These are phyloP conservation scores for Penicillium brasilianum DNA, from an alignment of 2,329 filamentous ascomycete genomes.

Conservation along the genomic window DNA sequence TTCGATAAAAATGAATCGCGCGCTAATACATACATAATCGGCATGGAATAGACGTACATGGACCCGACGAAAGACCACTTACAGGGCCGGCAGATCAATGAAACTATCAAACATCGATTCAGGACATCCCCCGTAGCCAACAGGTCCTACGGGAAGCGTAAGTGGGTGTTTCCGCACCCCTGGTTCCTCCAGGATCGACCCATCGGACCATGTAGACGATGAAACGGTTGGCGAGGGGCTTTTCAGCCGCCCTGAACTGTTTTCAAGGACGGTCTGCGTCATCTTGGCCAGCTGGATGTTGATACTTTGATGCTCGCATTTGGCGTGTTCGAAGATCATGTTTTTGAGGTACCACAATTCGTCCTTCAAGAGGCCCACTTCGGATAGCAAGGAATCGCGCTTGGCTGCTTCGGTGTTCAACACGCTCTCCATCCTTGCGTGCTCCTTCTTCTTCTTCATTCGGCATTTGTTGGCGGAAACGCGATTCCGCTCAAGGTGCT, in stretches of 20 bases:
- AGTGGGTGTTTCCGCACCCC: not conserved
- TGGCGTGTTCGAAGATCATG: slow-evolving; percentile 27
- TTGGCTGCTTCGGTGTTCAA: slow-evolving; percentile 26
- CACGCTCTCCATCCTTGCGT: slow-evolving; percentile 24
- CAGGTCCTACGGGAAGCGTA: not conserved
- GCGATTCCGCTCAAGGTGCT: slow-evolving; percentile 32
- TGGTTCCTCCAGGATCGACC: slow-evolving; percentile 13
- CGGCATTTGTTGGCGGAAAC: slow-evolving; percentile 33
- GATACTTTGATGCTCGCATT: slow-evolving; percentile 28
- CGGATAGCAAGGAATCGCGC: slow-evolving; percentile 24
- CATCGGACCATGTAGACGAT: slow-evolving; percentile 21
- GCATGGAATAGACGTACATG: not conserved
- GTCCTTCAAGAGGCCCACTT: slow-evolving; percentile 24
- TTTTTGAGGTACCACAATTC: slow-evolving; percentile 31
- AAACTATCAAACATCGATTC: slow-evolving; percentile 20
- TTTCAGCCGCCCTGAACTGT: not conserved
- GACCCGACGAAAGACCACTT: not conserved
- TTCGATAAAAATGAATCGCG: not conserved
- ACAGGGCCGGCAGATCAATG: slow-evolving; percentile 10
- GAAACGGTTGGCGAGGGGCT: slow-evolving; percentile 21
- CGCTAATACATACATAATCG: not conserved
- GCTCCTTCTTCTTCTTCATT: slow-evolving; percentile 28
- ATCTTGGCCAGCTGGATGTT: slow-evolving; percentile 26
- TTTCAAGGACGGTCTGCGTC: slow-evolving; percentile 17
- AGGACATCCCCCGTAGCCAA: slow-evolving; percentile 1